Evolutionary conservation across 345 rosid species (phyloP).

Genomic region (Camelina sativa): DNA sequence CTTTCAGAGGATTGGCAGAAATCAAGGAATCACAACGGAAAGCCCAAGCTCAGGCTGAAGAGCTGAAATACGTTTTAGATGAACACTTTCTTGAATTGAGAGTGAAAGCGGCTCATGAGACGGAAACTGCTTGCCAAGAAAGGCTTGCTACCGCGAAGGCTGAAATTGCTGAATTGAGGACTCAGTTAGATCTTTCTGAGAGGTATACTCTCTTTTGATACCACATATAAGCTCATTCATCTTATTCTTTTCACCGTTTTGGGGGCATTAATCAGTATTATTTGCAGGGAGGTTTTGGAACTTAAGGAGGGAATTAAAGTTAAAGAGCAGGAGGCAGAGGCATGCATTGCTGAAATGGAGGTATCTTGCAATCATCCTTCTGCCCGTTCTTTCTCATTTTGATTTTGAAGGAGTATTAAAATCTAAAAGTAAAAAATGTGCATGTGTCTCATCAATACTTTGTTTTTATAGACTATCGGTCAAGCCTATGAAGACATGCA

Average conservation of each 20-base stretch:
- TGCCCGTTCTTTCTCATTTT: slow-evolving; percentile 25
- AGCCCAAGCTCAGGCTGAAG: slow-evolving; percentile 79
- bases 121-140: slow-evolving; percentile 86
- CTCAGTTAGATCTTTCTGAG: slow-evolving; percentile 72
- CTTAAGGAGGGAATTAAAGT: slow-evolving; percentile 79
- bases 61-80: slow-evolving; percentile 68
- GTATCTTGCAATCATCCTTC: slow-evolving; percentile 39
- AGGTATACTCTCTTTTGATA: slow-evolving; percentile 54
- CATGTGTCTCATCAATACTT: slow-evolving; percentile 20
- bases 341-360: slow-evolving; percentile 94
- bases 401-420: not conserved
- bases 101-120: slow-evolving; percentile 94
- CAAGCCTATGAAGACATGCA: slow-evolving; percentile 98
- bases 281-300: slow-evolving; percentile 76
- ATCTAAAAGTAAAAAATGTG: not conserved
- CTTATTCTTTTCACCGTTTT: not conserved
- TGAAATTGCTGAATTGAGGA: slow-evolving; percentile 81
- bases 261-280: slow-evolving; percentile 4
- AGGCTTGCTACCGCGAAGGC: slow-evolving; percentile 87
- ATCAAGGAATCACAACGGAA: slow-evolving; percentile 79
- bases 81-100: slow-evolving; percentile 93
- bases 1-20: slow-evolving; percentile 68
- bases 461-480: slow-evolving; percentile 72
- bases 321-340: slow-evolving; percentile 83
- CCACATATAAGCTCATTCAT: slow-evolving; percentile 21